Evolutionary conservation across 192 early-diverging fungal genomes (phyloP), one percentile per base, ranked within the genome.

Genomic region (Backusella tuberculispora): DNA sequence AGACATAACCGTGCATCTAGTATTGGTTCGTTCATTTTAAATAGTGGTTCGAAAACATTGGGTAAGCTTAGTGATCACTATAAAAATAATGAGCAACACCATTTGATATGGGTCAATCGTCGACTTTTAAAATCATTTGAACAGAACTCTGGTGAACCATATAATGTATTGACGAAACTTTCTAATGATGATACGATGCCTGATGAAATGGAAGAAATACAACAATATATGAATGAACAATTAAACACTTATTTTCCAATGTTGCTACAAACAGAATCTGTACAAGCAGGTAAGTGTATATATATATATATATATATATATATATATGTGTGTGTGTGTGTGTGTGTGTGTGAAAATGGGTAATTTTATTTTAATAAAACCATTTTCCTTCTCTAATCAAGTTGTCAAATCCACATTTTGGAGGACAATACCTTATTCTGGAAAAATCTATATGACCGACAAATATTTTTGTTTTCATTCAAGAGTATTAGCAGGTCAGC

Each of bases 401-500:
- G 81, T 21, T 78, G 83, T 65, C 26, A 68, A 67, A 34, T 43
- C 48, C 9, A 87, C 83, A 19, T 72, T 90, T 15, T 73, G 85
- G 47, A 74, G 84, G 13, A 76, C 81, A 34, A 14, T 91, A 21
- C 90, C 88, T 3, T 76, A 83, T 17, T 82, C 85, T 50, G 90
- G 90, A 40, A 83, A 83, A 46, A 63, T 91, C 3, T 91, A 90
- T 56, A 65, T 92, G n/a, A 89, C 90, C 3, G 78, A 78, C n/a
- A 82, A 88, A 68, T 89, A 89, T 66, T 19, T 92, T 21, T 92
- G 89, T 71, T 92, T 88, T 78, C 84, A 85, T 60, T 87, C 88
- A 8, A 84, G 79, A 47, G 69, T 84, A 3, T 74, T 89, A 24
- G 88, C 85, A 38, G 75, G 75, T 6, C 76, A 84, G 13, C 79